Percentiles rank a stretch among this genome's conserved stretches.
Conservation (phyloP, 768 basidiomycete genomes). For the Porphyrellus cyaneotinctus region DNA sequence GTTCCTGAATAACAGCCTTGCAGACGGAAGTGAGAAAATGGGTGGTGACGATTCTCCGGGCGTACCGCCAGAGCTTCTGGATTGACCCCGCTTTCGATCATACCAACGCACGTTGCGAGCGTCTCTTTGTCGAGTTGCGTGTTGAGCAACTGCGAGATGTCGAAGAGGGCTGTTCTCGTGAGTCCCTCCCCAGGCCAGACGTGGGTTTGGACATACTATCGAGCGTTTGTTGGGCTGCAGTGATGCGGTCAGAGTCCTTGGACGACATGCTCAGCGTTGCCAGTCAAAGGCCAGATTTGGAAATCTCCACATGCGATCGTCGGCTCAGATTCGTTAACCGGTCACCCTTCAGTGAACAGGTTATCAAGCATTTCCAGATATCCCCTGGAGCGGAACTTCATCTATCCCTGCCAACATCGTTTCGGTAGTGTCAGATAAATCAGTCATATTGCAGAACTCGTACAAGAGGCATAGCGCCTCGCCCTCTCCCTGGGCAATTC, state of each 20-base stretch:
- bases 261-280: slow-evolving; percentile 30
- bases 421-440: too few relatives aligned
- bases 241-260: slow-evolving; percentile 55
- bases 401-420: too few relatives aligned
- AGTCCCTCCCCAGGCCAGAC: slow-evolving; percentile 4
- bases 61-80: slow-evolving; percentile 87
- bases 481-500: too few relatives aligned
- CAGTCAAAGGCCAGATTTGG: too few relatives aligned
- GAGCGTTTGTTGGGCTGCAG: slow-evolving; percentile 64
- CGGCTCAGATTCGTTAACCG: too few relatives aligned
- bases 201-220: slow-evolving; percentile 48
- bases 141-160: slow-evolving; percentile 84
- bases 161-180: slow-evolving; percentile 60
- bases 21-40: slow-evolving; percentile 1
- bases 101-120: slow-evolving; percentile 84
- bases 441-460: too few relatives aligned
- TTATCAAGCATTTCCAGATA: too few relatives aligned
- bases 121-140: slow-evolving; percentile 88
- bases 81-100: slow-evolving; percentile 92
- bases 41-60: slow-evolving; percentile 13
- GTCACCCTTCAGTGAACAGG: too few relatives aligned
- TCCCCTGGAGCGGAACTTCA: too few relatives aligned
- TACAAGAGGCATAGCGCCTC: too few relatives aligned
- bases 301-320: too few relatives aligned
- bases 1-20: slow-evolving; percentile 82